These are phyloP conservation scores for Spathaspora arborariae DNA, from an alignment of 805 yeast species.

Conservation along the genomic window DNA sequence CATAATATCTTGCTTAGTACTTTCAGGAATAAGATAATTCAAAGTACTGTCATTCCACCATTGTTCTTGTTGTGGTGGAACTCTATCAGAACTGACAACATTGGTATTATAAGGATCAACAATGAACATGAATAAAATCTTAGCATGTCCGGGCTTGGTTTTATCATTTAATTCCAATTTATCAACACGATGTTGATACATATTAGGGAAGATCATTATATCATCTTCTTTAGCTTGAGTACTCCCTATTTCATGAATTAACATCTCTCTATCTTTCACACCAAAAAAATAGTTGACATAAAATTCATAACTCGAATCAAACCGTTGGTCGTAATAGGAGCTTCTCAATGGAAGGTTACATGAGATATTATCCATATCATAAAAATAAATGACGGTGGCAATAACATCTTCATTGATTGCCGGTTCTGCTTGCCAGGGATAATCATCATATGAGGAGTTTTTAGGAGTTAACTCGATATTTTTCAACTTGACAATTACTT, in stretches of 20 bases:
- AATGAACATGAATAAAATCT: conserved; percentile 37
- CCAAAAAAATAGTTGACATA: conserved; percentile 25
- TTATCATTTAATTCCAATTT: conserved; percentile 33
- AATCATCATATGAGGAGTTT: conserved; percentile 34
- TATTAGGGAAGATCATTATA: conserved; percentile 36
- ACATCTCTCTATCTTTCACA: conserved; percentile 23
- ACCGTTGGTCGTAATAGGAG: conserved; percentile 27
- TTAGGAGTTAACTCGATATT: conserved; percentile 40
- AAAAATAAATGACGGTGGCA: conserved; percentile 39
- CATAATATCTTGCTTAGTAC: conserved; percentile 2
- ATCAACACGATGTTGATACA: conserved; percentile 37
- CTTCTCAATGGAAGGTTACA: conserved; percentile 28
- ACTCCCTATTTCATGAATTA: conserved; percentile 21
- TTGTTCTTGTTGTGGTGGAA: conserved; percentile 35
- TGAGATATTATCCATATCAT: conserved; percentile 35
- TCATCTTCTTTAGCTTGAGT: conserved; percentile 22
- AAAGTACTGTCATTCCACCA: conserved; percentile 25
- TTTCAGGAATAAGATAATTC: conserved; percentile 8
- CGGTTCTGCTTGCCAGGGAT: conserved; percentile 44
- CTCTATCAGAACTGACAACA: conserved; percentile 25
- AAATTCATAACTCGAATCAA: conserved; percentile 29
- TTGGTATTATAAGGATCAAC: conserved; percentile 31
- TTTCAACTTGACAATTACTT: conserved; percentile 39
- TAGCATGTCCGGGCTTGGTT: conserved; percentile 34
- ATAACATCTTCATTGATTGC: conserved; percentile 38